Base-by-base conservation (phyloP, 2,329 filamentous ascomycete species). In the Cladosporium sphaerospermum region DNA sequence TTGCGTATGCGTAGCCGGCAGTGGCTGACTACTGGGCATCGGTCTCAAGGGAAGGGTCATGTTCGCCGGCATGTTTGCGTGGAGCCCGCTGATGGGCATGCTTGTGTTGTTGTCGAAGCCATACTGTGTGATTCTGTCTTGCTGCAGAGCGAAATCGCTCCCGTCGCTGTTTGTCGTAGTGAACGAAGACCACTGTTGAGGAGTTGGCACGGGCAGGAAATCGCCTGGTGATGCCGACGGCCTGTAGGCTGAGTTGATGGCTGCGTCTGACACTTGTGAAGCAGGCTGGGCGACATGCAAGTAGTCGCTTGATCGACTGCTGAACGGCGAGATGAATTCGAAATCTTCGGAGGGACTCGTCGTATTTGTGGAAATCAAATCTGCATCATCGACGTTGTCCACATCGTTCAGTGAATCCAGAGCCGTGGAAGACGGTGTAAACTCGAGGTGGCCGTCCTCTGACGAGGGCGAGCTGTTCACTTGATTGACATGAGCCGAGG, bases 281-380 rank as follows among this genome's bases (percentile, higher is more conserved):
- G 18, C 23, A n/a, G 19, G 34, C 23, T 46, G 34, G 37, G 42
- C 37, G 1, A 47, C 31, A 11, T 41, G 36, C 8, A 37, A 42
- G 33, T 47, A 47, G 28, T 40, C 36, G 44, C 44, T 46, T 11
- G 36, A 53, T 14, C 33, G 37, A 18, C 44, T 53, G 31, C 40
- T 47, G 13, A 42, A 36, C 9, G 36, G 44, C 23, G 51, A 47
- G 18, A 47, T 43, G 4, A 34, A 37, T 4, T 53, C 50, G 50
- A 40, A 53, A 23, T 11, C 34, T 14, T 40, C 51, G 19, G 32
- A 23, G 9, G 45, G 45, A 19, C 51, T 53, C 28, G 19, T 42
- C 37, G 44, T 36, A 16, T 53, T 34, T 23, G 45, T 16, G 14
- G 51, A 42, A 23, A 37, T n/a, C 19, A 53, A 36, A 16, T 47